A percentile compares a stretch with the other conserved stretches of the same genome.
These are phyloP conservation scores for Sordaria brevicollis DNA, from an alignment of 495 filamentous ascomycete genomes.

Conservation along the genomic window DNA sequence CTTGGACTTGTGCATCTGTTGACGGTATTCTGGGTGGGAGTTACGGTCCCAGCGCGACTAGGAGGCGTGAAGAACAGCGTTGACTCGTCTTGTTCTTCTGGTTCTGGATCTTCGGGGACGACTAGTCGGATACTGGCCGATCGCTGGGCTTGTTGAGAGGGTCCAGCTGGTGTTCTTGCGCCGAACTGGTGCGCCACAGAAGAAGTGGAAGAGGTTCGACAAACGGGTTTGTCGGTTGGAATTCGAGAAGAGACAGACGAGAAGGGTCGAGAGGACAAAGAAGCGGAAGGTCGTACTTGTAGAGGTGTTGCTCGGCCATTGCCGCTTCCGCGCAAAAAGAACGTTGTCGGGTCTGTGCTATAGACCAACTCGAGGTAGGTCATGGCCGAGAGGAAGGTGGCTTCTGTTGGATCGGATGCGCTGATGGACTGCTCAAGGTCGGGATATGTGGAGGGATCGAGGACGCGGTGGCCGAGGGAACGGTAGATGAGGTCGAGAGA, in stretches of 20 bases:
- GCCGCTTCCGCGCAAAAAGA: conserved; percentile 29
- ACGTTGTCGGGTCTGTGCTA: conserved; percentile 42
- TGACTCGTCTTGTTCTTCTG: background rate
- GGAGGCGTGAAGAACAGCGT: background rate
- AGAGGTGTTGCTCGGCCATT: background rate
- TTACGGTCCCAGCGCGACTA: background rate
- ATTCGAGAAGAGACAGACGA: background rate
- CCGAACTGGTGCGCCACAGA: background rate
- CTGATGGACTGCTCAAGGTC: conserved; percentile 59
- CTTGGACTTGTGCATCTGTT: background rate
- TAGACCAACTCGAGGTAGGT: conserved; percentile 75
- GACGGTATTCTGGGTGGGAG: background rate
- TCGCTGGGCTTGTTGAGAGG: background rate
- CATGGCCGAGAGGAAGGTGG: conserved; percentile 64
- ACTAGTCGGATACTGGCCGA: background rate
- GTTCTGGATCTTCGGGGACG: background rate
- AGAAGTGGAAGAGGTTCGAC: conserved; percentile 3
- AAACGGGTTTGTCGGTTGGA: conserved; percentile 4
- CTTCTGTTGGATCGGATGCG: conserved; percentile 73
- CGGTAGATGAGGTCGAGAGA: conserved; percentile 82
- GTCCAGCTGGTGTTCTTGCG: background rate
- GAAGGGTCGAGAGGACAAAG: too few relatives aligned
- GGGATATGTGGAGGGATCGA: conserved; percentile 49
- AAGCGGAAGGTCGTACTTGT: conserved; percentile 42
- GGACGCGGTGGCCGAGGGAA: conserved; percentile 56